A percentile compares a stretch with the other conserved stretches of the same genome.
Evolutionary conservation across 441 rosid genomes (phyloP).

Genomic region (Gossypium armourianum): DNA sequence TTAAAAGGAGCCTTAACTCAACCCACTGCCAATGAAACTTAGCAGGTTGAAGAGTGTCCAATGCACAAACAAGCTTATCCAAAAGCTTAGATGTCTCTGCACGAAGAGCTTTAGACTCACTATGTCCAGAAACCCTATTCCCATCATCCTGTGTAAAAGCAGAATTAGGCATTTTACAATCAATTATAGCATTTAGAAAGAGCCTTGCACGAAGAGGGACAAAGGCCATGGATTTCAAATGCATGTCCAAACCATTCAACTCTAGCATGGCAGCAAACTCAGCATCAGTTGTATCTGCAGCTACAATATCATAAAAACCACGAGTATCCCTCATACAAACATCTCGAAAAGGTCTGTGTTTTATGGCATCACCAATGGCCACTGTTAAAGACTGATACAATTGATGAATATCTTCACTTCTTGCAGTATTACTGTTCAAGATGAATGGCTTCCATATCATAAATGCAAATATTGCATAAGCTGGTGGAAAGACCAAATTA

Average conservation of each 20-base stretch:
- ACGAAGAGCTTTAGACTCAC: constrained; percentile 40
- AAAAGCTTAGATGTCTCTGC: constrained; percentile 53
- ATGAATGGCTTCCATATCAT: constrained; percentile 70
- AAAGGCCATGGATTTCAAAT: constrained; percentile 54
- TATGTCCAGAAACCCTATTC: constrained; percentile 37
- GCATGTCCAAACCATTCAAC: constrained; percentile 58
- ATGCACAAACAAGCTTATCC: constrained; percentile 70
- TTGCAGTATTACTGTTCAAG: constrained; percentile 35
- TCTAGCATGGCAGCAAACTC: constrained; percentile 69
- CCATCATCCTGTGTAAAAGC: constrained; percentile 44
- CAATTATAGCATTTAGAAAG: constrained; percentile 73
- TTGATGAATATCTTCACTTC: constrained; percentile 69
- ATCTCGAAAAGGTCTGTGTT: constrained; percentile 79
- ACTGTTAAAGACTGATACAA: constrained; percentile 57
- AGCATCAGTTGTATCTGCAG: constrained; percentile 70
- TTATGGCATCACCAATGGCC: constrained; percentile 69
- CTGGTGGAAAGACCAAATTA: constrained; percentile 82
- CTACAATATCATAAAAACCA: constrained; percentile 74
- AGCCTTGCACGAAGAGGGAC: constrained; percentile 88
- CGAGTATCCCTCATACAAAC: constrained; percentile 77
- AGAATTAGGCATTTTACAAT: constrained; percentile 56
- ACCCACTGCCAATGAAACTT: constrained; percentile 99
- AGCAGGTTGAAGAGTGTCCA: constrained; percentile 87
- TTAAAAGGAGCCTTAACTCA: constrained; percentile 90
- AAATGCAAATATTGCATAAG: constrained; percentile 71